Evolutionary conservation across 305 asterid genomes (phyloP).

Genomic region (Fraxinus albicans): DNA sequence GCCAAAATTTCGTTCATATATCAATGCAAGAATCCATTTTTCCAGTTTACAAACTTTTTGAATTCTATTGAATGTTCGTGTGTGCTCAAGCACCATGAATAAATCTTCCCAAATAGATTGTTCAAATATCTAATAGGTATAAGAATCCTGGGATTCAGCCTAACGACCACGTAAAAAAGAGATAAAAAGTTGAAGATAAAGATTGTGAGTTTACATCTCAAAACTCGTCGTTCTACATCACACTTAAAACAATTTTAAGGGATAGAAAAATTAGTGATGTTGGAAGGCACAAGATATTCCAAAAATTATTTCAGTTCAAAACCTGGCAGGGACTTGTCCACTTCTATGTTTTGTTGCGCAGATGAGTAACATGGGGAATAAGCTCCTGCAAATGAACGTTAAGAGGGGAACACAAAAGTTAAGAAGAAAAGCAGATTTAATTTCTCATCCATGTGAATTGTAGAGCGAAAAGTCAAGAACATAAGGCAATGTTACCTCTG

Average conservation of each 20-base stretch:
- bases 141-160: constrained; percentile 8
- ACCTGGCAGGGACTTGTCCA: not conserved
- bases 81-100: not conserved
- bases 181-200: not conserved
- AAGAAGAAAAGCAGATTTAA: not conserved
- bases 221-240: constrained; percentile 28
- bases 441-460: not conserved
- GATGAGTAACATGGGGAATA: constrained; percentile 48
- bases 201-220: constrained; percentile 16
- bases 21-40: not conserved
- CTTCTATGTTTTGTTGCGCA: constrained; percentile 47
- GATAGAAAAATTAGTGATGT: constrained; percentile 27
- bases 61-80: not conserved
- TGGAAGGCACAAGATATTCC: constrained; percentile 34
- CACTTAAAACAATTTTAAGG: constrained; percentile 12
- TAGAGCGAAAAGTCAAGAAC: not conserved
- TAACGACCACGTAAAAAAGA: constrained; percentile 14
- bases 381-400: constrained; percentile 54
- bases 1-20: not conserved
- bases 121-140: not conserved
- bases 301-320: constrained; percentile 8
- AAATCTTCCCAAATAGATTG: not conserved
- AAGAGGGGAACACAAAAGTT: not conserved
- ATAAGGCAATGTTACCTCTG: constrained; percentile 50
- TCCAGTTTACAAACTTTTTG: not conserved